Conservation (phyloP, 2,329 filamentous ascomycete species). For the Aspergillus chevalieri region DNA sequence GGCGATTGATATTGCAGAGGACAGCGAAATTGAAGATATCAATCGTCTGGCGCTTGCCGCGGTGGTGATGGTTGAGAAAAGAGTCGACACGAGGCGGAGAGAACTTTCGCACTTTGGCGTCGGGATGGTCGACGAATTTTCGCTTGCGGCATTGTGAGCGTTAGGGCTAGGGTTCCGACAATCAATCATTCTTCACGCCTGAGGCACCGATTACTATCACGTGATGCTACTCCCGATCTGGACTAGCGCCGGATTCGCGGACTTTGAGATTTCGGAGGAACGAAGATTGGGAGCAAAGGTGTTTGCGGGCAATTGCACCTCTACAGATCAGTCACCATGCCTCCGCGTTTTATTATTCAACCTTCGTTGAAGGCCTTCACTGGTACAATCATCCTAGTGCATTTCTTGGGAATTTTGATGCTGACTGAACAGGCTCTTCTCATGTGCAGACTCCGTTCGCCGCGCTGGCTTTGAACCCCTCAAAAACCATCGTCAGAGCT, state of each 20-base stretch:
- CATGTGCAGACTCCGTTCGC: constrained; percentile 39
- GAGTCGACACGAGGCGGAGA: constrained; percentile 22
- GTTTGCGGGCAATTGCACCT: constrained; percentile 3
- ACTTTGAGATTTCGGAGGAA: constrained; percentile 27
- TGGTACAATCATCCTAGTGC: constrained; percentile 37
- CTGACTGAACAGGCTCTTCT: constrained; percentile 20
- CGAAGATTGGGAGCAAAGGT: constrained; percentile 6
- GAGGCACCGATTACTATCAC: constrained; percentile 7
- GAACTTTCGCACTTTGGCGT: constrained; percentile 20
- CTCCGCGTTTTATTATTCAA: constrained; percentile 58
- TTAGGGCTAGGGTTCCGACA: constrained; percentile 31
- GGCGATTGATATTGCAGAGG: constrained; percentile 44
- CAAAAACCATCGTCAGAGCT: constrained; percentile 53
- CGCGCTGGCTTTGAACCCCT: constrained; percentile 49
- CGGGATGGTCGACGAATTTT: constrained; percentile 26
- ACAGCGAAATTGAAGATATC: constrained; percentile 34
- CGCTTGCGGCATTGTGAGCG: constrained; percentile 34
- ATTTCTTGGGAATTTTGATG: constrained; percentile 21
- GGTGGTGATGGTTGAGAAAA: constrained; percentile 28
- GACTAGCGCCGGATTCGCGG: constrained; percentile 20
- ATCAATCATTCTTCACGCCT: constrained; percentile 4
- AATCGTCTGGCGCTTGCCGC: constrained; percentile 43
- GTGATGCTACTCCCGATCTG: background rate
- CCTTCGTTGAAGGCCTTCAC: constrained; percentile 55
- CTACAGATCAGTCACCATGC: constrained; percentile 47